Percentiles rank a stretch among this genome's conserved stretches.
phyloP scores from a whole-genome alignment of 1,284 basidiomycete genomes.

The Apiotrichum mycotoxinovorans region DNA sequence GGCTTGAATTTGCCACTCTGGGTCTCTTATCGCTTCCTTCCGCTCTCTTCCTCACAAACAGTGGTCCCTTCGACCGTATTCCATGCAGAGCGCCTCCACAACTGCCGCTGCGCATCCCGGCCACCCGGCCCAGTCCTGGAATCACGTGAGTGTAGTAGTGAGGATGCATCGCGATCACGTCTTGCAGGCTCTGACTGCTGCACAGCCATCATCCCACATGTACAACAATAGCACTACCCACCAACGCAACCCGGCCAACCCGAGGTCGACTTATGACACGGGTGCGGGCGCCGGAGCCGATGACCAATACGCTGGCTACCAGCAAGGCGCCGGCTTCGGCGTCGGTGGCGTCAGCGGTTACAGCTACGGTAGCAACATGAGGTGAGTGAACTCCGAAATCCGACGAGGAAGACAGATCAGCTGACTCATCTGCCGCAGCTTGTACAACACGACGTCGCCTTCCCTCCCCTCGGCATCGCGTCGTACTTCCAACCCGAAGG shows the following conservation, averaged over 20 bases:
- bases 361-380: conserved; percentile 22
- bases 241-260: conserved; percentile 35
- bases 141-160: conserved; percentile 13
- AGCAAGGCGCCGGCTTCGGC: conserved; percentile 19
- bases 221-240: conserved; percentile 23
- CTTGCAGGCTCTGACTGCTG: not conserved
- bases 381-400: conserved; percentile 19
- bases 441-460: conserved; percentile 28
- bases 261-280: conserved; percentile 27
- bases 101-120: conserved; percentile 18
- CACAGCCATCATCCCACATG: conserved; percentile 21
- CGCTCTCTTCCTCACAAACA: not conserved
- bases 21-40: not conserved
- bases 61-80: conserved; percentile 6
- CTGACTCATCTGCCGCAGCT: conserved; percentile 12
- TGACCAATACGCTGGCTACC: conserved; percentile 22
- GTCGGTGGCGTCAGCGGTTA: conserved; percentile 22
- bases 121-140: conserved; percentile 28
- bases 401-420: not conserved
- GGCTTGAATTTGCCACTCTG: not conserved
- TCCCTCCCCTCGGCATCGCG: conserved; percentile 27
- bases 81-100: conserved; percentile 30
- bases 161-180: not conserved
- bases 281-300: conserved; percentile 19
- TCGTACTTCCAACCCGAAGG: conserved; percentile 29